These are phyloP conservation scores for Aspergillus cristatus DNA, from an alignment of 495 filamentous ascomycete genomes.

Conservation along the genomic window DNA sequence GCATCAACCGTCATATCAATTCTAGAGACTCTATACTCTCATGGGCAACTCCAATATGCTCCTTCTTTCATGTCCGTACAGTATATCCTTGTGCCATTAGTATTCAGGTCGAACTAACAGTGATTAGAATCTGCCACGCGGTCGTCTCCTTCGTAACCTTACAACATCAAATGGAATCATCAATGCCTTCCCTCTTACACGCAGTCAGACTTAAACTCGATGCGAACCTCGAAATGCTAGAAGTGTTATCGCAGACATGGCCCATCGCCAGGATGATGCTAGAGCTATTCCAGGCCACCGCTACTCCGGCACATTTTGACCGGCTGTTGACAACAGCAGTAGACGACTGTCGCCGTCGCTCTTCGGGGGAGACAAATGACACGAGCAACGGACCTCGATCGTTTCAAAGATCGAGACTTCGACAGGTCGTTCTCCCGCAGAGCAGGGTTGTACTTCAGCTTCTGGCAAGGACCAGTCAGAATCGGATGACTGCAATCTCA, in stretches of 20 bases:
- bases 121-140: slow-evolving; percentile 5
- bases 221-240: slow-evolving; percentile 2
- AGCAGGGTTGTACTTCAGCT: slow-evolving; percentile 7
- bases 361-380: neutral
- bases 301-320: slow-evolving; percentile 1
- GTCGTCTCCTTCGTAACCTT: slow-evolving; percentile 6
- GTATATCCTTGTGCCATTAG: neutral
- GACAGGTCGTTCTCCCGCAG: slow-evolving; percentile 7
- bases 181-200: slow-evolving; percentile 5
- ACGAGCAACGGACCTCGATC: neutral
- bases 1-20: slow-evolving; percentile 84
- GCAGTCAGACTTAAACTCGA: slow-evolving; percentile 3
- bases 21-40: slow-evolving; percentile 66
- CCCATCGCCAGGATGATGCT: slow-evolving; percentile 4
- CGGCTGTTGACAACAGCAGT: slow-evolving; percentile 2
- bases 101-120: neutral
- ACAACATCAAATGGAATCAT: slow-evolving; percentile 2
- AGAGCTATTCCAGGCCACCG: slow-evolving; percentile 4
- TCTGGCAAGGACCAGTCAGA: slow-evolving; percentile 1
- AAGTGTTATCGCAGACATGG: slow-evolving; percentile 3
- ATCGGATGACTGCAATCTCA: neutral
- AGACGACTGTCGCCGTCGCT: slow-evolving; percentile 1
- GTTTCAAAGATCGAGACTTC: slow-evolving; percentile 2
- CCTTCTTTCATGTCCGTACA: slow-evolving; percentile 61
- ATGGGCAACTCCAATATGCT: slow-evolving; percentile 68